These are phyloP conservation scores for Collybia sordida DNA, from an alignment of 768 basidiomycete genomes.

Conservation along the genomic window DNA sequence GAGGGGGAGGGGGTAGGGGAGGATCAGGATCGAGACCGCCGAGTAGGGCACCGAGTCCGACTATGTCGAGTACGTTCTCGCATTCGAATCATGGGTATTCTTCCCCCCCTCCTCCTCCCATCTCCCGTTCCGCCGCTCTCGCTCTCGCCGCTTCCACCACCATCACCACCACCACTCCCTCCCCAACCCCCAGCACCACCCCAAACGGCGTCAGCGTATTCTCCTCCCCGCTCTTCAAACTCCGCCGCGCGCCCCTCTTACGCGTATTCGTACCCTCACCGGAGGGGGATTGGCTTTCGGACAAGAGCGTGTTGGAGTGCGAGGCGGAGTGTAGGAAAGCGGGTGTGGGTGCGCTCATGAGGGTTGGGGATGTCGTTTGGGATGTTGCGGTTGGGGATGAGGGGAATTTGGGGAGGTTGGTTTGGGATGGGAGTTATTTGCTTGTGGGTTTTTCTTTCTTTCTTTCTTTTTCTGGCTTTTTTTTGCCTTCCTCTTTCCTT, in stretches of 20 bases:
- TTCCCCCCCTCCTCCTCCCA: not conserved
- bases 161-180: conserved; percentile 1
- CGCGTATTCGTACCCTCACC: conserved; percentile 85
- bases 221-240: conserved; percentile 69
- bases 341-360: conserved; percentile 60
- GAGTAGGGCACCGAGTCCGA: conserved; percentile 70
- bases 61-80: conserved; percentile 43
- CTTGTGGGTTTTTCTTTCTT: conserved; percentile 55
- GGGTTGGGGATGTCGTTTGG: conserved; percentile 84
- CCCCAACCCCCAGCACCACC: conserved; percentile 5
- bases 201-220: conserved; percentile 32
- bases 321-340: conserved; percentile 77
- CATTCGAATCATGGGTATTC: conserved; percentile 37
- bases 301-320: conserved; percentile 77
- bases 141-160: conserved; percentile 4
- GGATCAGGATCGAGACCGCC: conserved; percentile 40
- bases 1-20: conserved; percentile 15
- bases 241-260: conserved; percentile 72
- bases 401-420: conserved; percentile 76
- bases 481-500: no score
- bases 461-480: conserved; percentile 8
- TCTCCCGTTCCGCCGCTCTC: no score
- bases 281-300: conserved; percentile 85
- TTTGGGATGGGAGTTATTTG: conserved; percentile 89
- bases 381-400: conserved; percentile 86